Evolutionary conservation across 257 asterid species (phyloP).

Genomic region (Knoxia roxburghii): DNA sequence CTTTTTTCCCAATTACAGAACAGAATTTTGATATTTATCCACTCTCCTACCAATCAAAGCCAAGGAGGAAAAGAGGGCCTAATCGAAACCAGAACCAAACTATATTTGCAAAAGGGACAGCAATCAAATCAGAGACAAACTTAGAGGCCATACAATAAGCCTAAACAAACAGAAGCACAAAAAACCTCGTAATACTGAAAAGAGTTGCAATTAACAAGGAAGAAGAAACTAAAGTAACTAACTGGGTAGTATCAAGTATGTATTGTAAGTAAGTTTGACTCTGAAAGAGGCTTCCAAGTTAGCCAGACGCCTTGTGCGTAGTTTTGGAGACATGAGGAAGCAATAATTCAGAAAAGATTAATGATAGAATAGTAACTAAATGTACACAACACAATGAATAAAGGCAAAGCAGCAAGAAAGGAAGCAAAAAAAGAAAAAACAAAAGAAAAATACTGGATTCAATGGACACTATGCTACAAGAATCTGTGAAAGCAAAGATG

Average conservation of each 20-base stretch:
- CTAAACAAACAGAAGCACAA: neutral
- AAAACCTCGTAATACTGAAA: slow-evolving; percentile 4
- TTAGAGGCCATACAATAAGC: neutral
- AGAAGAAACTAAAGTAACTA: too few relatives aligned
- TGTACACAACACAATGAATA: slow-evolving; percentile 30
- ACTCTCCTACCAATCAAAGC: slow-evolving; percentile 43
- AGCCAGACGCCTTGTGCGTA: slow-evolving; percentile 21
- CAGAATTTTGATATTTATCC: slow-evolving; percentile 33
- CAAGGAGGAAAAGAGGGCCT: slow-evolving; percentile 35
- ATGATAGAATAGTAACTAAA: slow-evolving; percentile 37
- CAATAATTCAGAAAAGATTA: slow-evolving; percentile 30
- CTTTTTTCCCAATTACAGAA: slow-evolving; percentile 15
- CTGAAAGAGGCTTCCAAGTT: slow-evolving; percentile 17
- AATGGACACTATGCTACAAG: slow-evolving; percentile 60
- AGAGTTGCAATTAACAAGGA: slow-evolving; percentile 20
- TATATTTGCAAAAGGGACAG: slow-evolving; percentile 35
- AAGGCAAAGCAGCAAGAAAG: slow-evolving; percentile 15
- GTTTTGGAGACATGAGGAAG: slow-evolving; percentile 16
- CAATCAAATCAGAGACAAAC: slow-evolving; percentile 33
- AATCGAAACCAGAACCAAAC: slow-evolving; percentile 28
- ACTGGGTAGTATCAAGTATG: too few relatives aligned
- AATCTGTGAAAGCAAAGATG: slow-evolving; percentile 73
- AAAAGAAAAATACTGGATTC: slow-evolving; percentile 27
- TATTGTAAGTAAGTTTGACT: slow-evolving; percentile 33
- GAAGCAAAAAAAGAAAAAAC: slow-evolving; percentile 3